Evolutionary conservation across 306 rosid genomes (phyloP), one percentile per base, ranked within the genome.

Genomic region (Malus fusca): DNA sequence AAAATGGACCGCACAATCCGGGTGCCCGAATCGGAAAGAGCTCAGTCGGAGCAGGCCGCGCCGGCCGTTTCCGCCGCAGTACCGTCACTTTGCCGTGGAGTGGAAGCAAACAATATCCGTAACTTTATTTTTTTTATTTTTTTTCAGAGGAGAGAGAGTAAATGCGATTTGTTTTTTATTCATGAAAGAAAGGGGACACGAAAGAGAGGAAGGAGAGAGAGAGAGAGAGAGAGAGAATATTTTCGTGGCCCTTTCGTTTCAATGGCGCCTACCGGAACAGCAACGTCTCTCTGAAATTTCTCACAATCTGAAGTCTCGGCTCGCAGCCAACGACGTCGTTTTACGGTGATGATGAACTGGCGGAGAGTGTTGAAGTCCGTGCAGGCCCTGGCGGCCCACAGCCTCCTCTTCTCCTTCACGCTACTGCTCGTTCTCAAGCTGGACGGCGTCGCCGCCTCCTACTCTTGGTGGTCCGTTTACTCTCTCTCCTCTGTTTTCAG

Each of bases 361-460:
- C 84, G 92, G 69, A 92, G 97, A 76, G 98, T 96, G 10, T 91
- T 96, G 92, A 90, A 87, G 80, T 90, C 99, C 51, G 90, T 88
- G 8, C 98, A 92, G 78, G 91, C 96, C 53, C 76, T 92, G 18
- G 84, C 87, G 42, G 98, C 98, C n/a, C 99, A 96, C 80, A 79
- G 78, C 76, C 82, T 89, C 64, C 97, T 90, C 40, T 71, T 92
- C n/a, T 87, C 80, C 81, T 96, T 92, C 83, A 96, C 98, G 68
- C 90, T 88, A 9, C 75, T 96, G 73, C 97, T 96, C 65, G 89
- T 96, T 78, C 84, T 96, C 85, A 96, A 90, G 94, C 98, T 96
- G 80, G 98, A 96, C 80, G 94, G 83, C 35, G 78, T 42, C 69
- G 71, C 90, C 84, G 71, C 90, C 82, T 85, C 79, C 67, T 82